Conservation (phyloP, 805 yeast genomes). For the Vanderwaltozyma verrucispora region DNA sequence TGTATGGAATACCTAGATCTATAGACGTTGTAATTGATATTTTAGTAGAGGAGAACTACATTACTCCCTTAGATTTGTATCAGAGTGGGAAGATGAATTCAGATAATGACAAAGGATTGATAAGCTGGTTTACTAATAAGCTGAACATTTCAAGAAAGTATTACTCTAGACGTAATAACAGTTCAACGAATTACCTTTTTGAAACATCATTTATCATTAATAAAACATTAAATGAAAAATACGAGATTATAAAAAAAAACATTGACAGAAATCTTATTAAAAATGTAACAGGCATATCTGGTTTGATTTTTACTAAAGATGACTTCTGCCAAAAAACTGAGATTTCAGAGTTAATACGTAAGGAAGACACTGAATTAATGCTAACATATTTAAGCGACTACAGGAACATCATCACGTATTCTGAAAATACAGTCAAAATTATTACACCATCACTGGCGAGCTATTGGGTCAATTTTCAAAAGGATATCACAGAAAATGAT, state of each 20-base stretch:
- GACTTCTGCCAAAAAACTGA: conserved; percentile 12
- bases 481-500: conserved; percentile 28
- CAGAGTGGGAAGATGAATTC: conserved; percentile 6
- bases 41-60: conserved; percentile 20
- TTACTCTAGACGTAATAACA: conserved; percentile 9
- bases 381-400: conserved; percentile 13
- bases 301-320: conserved; percentile 12
- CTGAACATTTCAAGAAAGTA: conserved; percentile 1
- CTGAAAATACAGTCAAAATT: conserved; percentile 14
- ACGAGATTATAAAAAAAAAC: conserved; percentile 3
- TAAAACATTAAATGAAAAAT: conserved; percentile 8
- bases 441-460: conserved; percentile 10
- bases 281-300: conserved; percentile 14
- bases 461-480: conserved; percentile 7
- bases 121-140: conserved; percentile 11
- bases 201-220: conserved; percentile 10
- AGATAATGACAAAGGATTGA: neutral
- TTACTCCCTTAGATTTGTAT: conserved; percentile 22
- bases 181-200: conserved; percentile 12
- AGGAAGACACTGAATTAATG: conserved; percentile 10
- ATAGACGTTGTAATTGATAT: conserved; percentile 29
- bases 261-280: conserved; percentile 11
- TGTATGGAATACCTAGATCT: conserved; percentile 29
- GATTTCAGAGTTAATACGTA: conserved; percentile 2
- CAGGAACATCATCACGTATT: conserved; percentile 7